Evolutionary conservation across 139 green algal species (phyloP).

Genomic region (Asterochloris erici): DNA sequence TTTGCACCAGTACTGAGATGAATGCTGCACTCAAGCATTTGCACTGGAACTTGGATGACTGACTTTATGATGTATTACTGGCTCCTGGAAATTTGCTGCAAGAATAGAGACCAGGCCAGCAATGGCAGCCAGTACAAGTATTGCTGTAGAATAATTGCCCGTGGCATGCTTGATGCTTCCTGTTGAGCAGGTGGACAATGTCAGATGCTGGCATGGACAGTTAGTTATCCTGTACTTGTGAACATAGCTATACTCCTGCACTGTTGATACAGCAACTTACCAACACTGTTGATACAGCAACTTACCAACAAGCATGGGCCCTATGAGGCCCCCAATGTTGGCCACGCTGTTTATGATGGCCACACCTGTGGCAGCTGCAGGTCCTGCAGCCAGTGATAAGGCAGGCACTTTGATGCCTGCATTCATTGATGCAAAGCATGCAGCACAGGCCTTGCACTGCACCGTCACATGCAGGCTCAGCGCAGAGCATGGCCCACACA

Average conservation of each 20-base stretch:
- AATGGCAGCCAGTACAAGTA: constrained; percentile 9
- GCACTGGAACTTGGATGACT: too few relatives aligned
- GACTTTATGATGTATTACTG: neutral
- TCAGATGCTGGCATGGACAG: neutral
- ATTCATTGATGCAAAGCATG: neutral
- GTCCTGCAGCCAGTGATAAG: neutral
- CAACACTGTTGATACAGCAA: neutral
- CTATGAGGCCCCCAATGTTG: constrained; percentile 12
- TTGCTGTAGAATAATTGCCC: constrained; percentile 13
- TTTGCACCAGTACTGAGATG: too few relatives aligned
- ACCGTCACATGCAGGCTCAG: constrained; percentile 29
- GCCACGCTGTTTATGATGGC: constrained; percentile 15
- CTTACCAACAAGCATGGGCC: constrained; percentile 4
- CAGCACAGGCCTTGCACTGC: neutral
- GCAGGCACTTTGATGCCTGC: neutral
- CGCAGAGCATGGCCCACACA: neutral
- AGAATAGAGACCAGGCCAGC: constrained; percentile 8
- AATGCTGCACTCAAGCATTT: too few relatives aligned
- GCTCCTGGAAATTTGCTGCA: constrained; percentile 15
- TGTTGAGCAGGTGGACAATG: neutral
- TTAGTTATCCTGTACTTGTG: neutral
- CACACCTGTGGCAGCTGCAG: constrained; percentile 23
- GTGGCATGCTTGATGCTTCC: constrained; percentile 17
- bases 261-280: neutral
- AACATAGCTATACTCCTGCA: neutral